Percentiles rank a stretch among this genome's conserved stretches.
Conservation (phyloP, 345 rosid species). For the Arabis alpina region DNA sequence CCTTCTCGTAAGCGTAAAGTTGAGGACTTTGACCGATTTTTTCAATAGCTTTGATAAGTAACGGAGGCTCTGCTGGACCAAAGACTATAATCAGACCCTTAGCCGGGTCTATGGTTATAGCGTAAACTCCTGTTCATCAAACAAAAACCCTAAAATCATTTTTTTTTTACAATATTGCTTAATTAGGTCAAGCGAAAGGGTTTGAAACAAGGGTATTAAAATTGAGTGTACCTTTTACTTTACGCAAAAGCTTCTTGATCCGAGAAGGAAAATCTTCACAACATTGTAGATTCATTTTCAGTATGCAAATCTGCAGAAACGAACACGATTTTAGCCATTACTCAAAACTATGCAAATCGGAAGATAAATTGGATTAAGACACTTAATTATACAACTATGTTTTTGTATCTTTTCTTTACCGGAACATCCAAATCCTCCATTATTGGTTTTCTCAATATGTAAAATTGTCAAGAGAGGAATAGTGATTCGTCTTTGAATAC, state of each 20-base stretch:
- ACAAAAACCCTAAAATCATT: background rate
- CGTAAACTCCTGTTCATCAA: conserved; percentile 27
- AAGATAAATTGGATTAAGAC: no score
- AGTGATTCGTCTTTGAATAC: no score
- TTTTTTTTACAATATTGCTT: no score
- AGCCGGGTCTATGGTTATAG: conserved; percentile 25
- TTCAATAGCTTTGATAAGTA: conserved; percentile 5
- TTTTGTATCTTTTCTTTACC: conserved; percentile 2
- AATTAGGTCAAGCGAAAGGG: no score
- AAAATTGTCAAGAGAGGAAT: background rate
- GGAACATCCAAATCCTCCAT: conserved; percentile 16
- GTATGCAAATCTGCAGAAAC: conserved; percentile 26
- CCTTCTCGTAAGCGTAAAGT: conserved; percentile 36
- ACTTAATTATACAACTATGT: background rate
- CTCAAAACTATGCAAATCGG: background rate
- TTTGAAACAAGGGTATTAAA: no score
- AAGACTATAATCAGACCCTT: conserved; percentile 31
- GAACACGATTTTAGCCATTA: background rate
- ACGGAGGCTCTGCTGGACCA: conserved; percentile 17
- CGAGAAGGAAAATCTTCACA: conserved; percentile 9
- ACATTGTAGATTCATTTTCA: conserved; percentile 4
- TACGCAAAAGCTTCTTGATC: no score
- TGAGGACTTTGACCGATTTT: conserved; percentile 20
- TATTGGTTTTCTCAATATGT: background rate
- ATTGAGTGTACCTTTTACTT: no score